A percentile compares a stretch with the other conserved stretches of the same genome.
Conservation (phyloP, 345 rosid species). For the Euphorbia peplus region DNA sequence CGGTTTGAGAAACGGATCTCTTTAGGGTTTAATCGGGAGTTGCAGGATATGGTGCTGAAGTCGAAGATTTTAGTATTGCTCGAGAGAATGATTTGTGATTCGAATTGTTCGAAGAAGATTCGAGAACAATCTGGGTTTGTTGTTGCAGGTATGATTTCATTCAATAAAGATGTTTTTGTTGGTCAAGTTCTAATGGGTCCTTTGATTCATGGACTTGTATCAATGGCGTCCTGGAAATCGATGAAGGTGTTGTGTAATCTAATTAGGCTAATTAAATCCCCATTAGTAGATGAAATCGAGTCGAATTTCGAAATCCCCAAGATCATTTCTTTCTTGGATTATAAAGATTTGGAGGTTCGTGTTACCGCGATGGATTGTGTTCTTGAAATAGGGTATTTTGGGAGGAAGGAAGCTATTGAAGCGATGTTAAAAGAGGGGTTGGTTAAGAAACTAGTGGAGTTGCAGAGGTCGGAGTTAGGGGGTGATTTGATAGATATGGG, state of each 20-base stretch:
- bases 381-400: slow-evolving; percentile 63
- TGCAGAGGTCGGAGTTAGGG: slow-evolving; percentile 57
- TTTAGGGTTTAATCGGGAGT: slow-evolving; percentile 48
- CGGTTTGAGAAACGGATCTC: slow-evolving; percentile 47
- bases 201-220: slow-evolving; percentile 42
- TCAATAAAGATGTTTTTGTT: slow-evolving; percentile 70
- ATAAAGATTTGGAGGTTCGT: slow-evolving; percentile 39
- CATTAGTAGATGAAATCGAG: slow-evolving; percentile 56
- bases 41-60: slow-evolving; percentile 53
- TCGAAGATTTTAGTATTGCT: slow-evolving; percentile 42
- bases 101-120: slow-evolving; percentile 28
- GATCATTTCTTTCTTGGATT: slow-evolving; percentile 39
- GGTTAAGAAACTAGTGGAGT: slow-evolving; percentile 44
- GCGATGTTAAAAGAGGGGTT: slow-evolving; percentile 46
- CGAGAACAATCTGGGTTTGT: slow-evolving; percentile 46
- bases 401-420: slow-evolving; percentile 62
- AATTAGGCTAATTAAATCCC: slow-evolving; percentile 53
- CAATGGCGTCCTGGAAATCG: slow-evolving; percentile 32
- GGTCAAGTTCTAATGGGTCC: slow-evolving; percentile 54
- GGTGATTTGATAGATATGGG: slow-evolving; percentile 57
- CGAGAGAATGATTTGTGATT: slow-evolving; percentile 34
- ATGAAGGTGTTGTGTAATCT: slow-evolving; percentile 40
- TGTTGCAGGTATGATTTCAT: slow-evolving; percentile 44
- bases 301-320: slow-evolving; percentile 44
- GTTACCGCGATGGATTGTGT: slow-evolving; percentile 47